Evolutionary conservation across 352 stramenopile genomes (phyloP).

Genomic region (Elongisporangium prolatum): DNA sequence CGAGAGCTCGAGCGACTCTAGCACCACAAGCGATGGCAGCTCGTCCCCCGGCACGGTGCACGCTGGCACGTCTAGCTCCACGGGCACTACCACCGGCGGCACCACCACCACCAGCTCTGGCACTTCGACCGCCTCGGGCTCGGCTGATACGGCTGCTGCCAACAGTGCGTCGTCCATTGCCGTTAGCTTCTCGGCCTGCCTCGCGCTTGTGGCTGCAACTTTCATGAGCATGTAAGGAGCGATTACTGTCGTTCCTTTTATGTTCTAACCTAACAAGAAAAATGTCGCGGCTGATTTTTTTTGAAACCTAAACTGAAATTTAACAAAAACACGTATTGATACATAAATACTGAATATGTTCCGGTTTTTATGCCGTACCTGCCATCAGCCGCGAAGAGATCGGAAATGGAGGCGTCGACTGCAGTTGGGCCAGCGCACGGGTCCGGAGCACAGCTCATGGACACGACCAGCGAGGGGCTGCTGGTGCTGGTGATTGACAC

Average conservation of each 20-base stretch:
- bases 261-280: not conserved
- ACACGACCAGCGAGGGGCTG: constrained; percentile 35
- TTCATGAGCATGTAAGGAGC: constrained; percentile 32
- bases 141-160: constrained; percentile 8
- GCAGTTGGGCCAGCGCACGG: not conserved
- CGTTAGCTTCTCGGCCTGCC: constrained; percentile 21
- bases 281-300: not conserved
- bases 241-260: not conserved
- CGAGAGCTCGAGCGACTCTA: constrained; percentile 19
- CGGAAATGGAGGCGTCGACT: constrained; percentile 1
- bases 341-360: not conserved
- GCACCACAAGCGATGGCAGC: constrained; percentile 10
- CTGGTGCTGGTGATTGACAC: constrained; percentile 81
- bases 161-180: constrained; percentile 20
- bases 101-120: constrained; percentile 15
- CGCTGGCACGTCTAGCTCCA: constrained; percentile 7
- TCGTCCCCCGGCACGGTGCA: constrained; percentile 14
- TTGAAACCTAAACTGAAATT: not conserved
- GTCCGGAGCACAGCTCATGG: not conserved
- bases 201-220: constrained; percentile 29
- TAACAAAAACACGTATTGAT: not conserved
- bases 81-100: constrained; percentile 8
- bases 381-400: not conserved
- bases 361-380: not conserved
- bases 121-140: constrained; percentile 3